Percentiles rank a stretch among this genome's conserved stretches.
phyloP scores from a whole-genome alignment of 139 green algal species.

The Edaphochlamys debaryana region DNA sequence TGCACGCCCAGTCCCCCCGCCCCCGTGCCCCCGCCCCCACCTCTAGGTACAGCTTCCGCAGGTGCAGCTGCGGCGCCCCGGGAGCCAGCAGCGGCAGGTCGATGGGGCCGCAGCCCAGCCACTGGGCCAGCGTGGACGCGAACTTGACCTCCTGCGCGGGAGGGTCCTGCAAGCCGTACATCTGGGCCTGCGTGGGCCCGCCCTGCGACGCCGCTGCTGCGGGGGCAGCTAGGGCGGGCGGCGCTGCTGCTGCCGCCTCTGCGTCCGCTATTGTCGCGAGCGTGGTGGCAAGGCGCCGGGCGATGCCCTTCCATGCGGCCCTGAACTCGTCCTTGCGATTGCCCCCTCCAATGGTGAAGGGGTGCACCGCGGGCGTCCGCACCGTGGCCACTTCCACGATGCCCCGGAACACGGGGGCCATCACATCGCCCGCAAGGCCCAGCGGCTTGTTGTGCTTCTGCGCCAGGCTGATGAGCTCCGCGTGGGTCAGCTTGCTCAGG shows the following conservation, averaged over 20 bases:
- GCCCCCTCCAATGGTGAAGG: conserved; percentile 19
- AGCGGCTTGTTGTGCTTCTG: conserved; percentile 3
- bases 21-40: not conserved
- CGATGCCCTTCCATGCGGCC: conserved; percentile 16
- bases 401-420: conserved; percentile 3
- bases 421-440: conserved; percentile 11
- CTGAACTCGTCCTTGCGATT: conserved; percentile 37
- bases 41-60: conserved; percentile 19
- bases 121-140: not conserved
- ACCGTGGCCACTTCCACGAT: conserved; percentile 2
- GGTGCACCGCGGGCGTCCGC: not conserved
- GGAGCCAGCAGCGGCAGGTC: conserved; percentile 32
- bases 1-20: too few relatives aligned
- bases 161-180: not conserved
- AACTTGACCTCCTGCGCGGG: not conserved
- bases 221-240: too few relatives aligned
- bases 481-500: not conserved
- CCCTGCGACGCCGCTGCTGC: too few relatives aligned
- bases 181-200: conserved; percentile 18
- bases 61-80: conserved; percentile 11
- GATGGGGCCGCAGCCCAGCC: not conserved
- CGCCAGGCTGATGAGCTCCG: conserved; percentile 9
- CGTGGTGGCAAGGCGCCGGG: not conserved
- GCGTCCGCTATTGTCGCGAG: not conserved
- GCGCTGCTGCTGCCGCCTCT: not conserved